phyloP scores from a whole-genome alignment of 2,329 filamentous ascomycete genomes.

The Fusarium transvaalense region DNA sequence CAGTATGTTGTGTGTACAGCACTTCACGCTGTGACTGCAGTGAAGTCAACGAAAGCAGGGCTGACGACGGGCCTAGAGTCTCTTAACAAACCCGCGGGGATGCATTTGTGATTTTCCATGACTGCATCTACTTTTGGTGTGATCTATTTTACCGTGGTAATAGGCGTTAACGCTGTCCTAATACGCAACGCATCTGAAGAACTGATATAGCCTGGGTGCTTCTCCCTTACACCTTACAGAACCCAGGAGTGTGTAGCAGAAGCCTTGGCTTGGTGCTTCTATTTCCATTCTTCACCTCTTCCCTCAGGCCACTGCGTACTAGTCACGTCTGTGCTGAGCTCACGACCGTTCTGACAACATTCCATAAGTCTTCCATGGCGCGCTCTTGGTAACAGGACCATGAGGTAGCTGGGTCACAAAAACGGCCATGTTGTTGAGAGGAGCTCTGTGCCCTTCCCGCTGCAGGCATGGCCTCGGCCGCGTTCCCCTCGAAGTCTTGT shows the following conservation, averaged over 20 bases:
- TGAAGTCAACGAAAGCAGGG: conserved; percentile 34
- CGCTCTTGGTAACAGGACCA: conserved; percentile 17
- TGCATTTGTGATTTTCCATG: conserved; percentile 34
- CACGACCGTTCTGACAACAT: conserved; percentile 24
- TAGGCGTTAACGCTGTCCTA: conserved; percentile 30
- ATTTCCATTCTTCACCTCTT: background rate
- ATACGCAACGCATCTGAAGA: conserved; percentile 23
- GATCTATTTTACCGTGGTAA: conserved; percentile 27
- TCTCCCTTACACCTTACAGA: conserved; percentile 5
- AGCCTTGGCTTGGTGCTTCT: background rate
- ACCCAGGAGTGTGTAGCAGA: background rate
- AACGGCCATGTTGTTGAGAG: conserved; percentile 48
- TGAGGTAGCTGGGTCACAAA: conserved; percentile 41
- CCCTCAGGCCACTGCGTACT: background rate
- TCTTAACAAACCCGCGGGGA: conserved; percentile 34
- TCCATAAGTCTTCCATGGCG: conserved; percentile 37
- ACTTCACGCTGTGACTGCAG: conserved; percentile 39
- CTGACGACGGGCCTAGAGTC: conserved; percentile 36
- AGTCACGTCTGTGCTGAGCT: background rate
- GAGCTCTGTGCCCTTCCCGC: conserved; percentile 48
- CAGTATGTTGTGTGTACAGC: conserved; percentile 37
- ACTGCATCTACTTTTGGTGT: conserved; percentile 28
- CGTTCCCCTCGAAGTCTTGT: conserved; percentile 36
- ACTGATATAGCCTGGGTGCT: conserved; percentile 21
- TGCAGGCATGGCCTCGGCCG: conserved; percentile 48